Base-by-base conservation (phyloP, 2,329 filamentous ascomycete genomes). In the Epicoccum nigrum region DNA sequence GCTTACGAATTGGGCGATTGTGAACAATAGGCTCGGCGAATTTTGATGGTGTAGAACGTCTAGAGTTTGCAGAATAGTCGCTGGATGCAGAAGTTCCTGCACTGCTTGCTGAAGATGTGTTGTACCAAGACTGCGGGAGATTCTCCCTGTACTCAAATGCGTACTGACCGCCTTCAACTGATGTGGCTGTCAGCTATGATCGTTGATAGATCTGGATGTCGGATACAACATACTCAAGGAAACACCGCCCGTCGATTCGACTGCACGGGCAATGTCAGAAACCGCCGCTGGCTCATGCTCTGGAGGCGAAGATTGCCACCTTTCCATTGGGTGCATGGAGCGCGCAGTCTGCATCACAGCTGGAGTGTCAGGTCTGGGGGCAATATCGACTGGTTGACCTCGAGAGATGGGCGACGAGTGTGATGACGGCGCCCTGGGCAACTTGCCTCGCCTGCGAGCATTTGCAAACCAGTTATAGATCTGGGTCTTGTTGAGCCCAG, bases 381-480 rank as follows among this genome's bases (percentile, higher is more conserved):
- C 61, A 13, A 67, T 65, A 13, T 65, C 61, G 13, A 65, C 51
- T 8, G 64, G 58, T 20, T 34, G 34, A 7, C 47, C 42, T 1
- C 55, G 39, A 7, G 40, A 39, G 19, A 41, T 45, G 7, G 19
- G 20, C 4, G 49, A 51, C 2, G 49, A 38, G 19, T 51, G 27
- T 15, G 42, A 38, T 25, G 49, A 7, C 33, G 50, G 20, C 47
- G 45, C 42, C 23, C 30, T 52, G 20, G 59, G 59, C 19, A 62
- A 46, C 15, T 65, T 63, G 16, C 56, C 62, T 12, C 65, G 58
- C 3, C 65, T 59, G 40, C 64, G 58, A 2, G 65, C 61, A 27
- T 68, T 68, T 4, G 64, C 64, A 16, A 68, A 66, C 65, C 65
- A 68, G 7, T 65, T 68, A 4, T 58, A 51, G 2, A 68, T 58